Percentiles rank a stretch among this genome's conserved stretches.
phyloP scores from a whole-genome alignment of 2,329 filamentous ascomycete genomes.

The Xylaria polymorpha region DNA sequence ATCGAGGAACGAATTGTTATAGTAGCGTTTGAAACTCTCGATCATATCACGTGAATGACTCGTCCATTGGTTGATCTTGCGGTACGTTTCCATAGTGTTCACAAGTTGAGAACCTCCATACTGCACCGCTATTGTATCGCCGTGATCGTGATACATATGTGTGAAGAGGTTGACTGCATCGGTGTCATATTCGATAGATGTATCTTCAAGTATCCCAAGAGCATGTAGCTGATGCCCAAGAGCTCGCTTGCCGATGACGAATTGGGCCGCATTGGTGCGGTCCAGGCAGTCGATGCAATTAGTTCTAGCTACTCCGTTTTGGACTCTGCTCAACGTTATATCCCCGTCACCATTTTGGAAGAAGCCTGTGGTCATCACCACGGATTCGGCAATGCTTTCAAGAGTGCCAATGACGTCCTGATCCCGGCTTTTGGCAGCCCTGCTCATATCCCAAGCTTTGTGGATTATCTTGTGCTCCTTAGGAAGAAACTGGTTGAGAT shows the following conservation, averaged over 20 bases:
- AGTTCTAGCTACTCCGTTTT: constrained; percentile 92
- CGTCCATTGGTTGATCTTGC: constrained; percentile 99
- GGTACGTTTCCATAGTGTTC: constrained; percentile 99
- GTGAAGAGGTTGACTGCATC: constrained; percentile 97
- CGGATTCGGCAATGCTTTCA: constrained; percentile 88
- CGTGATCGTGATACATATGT: constrained; percentile 98
- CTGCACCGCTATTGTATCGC: constrained; percentile 96
- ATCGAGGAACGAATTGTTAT: constrained; percentile 98
- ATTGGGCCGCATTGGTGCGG: constrained; percentile 96
- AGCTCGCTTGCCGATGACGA: constrained; percentile 95
- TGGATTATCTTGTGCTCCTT: constrained; percentile 87
- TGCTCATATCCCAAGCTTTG: constrained; percentile 97
- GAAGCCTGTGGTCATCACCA: constrained; percentile 87
- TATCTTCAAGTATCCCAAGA: constrained; percentile 84
- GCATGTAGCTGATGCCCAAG: constrained; percentile 93
- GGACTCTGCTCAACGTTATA: constrained; percentile 73
- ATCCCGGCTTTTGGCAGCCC: constrained; percentile 89
- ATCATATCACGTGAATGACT: constrained; percentile 98
- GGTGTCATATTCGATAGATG: constrained; percentile 89
- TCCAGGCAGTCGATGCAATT: constrained; percentile 99
- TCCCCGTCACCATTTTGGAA: constrained; percentile 89
- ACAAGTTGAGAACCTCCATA: constrained; percentile 98
- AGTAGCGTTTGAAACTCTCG: constrained; percentile 98
- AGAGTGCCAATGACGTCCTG: constrained; percentile 95
- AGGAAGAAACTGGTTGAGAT: constrained; percentile 94